These are phyloP conservation scores for Porpolomopsis calyptriformis DNA, from an alignment of 768 basidiomycete genomes.

Conservation along the genomic window DNA sequence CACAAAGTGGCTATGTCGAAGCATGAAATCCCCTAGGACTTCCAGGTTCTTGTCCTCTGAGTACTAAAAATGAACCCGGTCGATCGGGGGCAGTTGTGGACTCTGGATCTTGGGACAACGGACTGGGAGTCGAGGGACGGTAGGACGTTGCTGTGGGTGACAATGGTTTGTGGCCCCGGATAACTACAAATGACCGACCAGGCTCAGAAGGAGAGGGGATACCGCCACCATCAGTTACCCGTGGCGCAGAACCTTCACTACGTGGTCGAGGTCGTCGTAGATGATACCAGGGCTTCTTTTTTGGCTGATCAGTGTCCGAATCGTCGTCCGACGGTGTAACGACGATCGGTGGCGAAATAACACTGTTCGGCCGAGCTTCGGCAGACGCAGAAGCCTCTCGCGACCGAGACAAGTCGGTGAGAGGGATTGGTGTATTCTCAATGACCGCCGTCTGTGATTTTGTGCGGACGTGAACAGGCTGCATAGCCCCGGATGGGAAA, in stretches of 20 bases:
- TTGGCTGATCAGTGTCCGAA: slow-evolving; percentile 33
- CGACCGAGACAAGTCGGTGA: slow-evolving; percentile 9
- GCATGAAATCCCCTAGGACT: slow-evolving; percentile 13
- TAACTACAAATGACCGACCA: slow-evolving; percentile 57
- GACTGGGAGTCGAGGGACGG: slow-evolving; percentile 14
- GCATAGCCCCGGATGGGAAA: slow-evolving; percentile 54
- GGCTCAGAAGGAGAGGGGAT: slow-evolving; percentile 22
- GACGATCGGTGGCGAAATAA: not conserved
- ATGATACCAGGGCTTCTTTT: slow-evolving; percentile 65
- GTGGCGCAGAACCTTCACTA: slow-evolving; percentile 33
- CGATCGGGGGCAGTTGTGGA: not conserved
- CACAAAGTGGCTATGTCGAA: slow-evolving; percentile 9
- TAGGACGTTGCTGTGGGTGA: slow-evolving; percentile 25
- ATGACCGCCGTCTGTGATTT: slow-evolving; percentile 80
- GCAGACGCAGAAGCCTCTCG: slow-evolving; percentile 1
- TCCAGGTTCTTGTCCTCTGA: slow-evolving; percentile 6
- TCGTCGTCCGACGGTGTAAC: slow-evolving; percentile 1
- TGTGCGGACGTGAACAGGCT: slow-evolving; percentile 57
- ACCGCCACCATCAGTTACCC: slow-evolving; percentile 27
- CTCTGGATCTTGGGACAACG: not conserved
- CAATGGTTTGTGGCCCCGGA: slow-evolving; percentile 40
- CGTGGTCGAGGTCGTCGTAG: slow-evolving; percentile 48
- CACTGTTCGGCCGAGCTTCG: not conserved
- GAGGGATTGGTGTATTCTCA: slow-evolving; percentile 41
- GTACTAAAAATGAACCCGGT: slow-evolving; percentile 1